Base-by-base conservation (phyloP, 2,329 filamentous ascomycete species). In the Conoideocrella luteorostrata region DNA sequence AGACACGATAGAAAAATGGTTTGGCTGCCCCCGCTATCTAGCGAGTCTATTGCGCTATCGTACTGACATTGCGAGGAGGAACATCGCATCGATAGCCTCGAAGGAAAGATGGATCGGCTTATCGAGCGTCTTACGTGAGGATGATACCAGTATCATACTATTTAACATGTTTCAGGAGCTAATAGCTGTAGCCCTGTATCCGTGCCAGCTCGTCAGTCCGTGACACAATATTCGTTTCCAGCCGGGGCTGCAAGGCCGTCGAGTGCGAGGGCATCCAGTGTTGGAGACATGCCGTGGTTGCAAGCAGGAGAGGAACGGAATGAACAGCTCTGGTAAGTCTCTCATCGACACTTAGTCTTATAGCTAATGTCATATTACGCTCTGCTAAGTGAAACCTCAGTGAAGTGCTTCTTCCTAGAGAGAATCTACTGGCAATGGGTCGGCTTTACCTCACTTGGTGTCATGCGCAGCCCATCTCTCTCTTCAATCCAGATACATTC, bases 391-490 rank as follows among this genome's bases (percentile, higher is more conserved):
- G n/a, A n/a, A n/a, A n/a, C n/a, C n/a, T n/a, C 10, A 34, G 34
- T 12, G 42, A 45, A 21, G n/a, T 44, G 13, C 21, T 39, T 17
- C 13, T 46, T 2, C 23, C 20, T 11, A 23, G 48, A 30, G 41
- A 44, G 20, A 45, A 36, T 13, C 24, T 55, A 18, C 23, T 47
- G 12, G 41, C 47, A 7, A 46, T 44, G 17, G 53, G 49, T 11
- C 59, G 68, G 36, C 52, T 66, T 2, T 77, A 75, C 50, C 49
- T 74, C 4, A 52, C 61, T 4, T 75, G 70, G 49, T 72, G 70
- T 43, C 68, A 75, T 41, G 69, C 65, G 20, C 73, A 77, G 40
- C 71, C 72, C 5, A 57, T 77, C 18, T 65, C 66, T 13, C 56
- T 77, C 0, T 76, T 77, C 40, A 57, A 65, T 15, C 51, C 61